Conservation (phyloP, 495 filamentous ascomycete species). For the Neurospora sp. region DNA sequence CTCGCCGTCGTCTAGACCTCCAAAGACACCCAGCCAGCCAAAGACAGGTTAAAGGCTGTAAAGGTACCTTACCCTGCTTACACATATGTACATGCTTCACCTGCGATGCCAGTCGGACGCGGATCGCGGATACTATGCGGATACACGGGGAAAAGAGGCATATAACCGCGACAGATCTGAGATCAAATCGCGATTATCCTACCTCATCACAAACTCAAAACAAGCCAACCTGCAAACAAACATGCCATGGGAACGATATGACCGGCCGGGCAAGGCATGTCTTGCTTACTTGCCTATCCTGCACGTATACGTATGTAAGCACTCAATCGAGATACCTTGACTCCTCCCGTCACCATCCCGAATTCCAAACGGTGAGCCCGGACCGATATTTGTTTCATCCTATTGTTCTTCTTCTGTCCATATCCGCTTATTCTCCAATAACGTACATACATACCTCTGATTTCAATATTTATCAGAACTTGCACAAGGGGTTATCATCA, state of each 20-base stretch:
- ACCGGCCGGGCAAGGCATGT: not conserved
- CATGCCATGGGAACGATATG: not conserved
- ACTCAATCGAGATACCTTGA: not conserved
- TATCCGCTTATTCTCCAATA: not conserved
- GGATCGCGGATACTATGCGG: not conserved
- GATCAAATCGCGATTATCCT: not conserved
- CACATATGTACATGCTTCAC: not conserved
- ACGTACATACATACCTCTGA: not conserved
- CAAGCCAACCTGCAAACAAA: not conserved
- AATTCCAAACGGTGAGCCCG: not conserved
- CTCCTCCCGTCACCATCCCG: not conserved
- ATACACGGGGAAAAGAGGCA: not conserved
- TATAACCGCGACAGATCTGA: not conserved
- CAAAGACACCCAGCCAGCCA: not conserved
- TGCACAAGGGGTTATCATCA: not conserved
- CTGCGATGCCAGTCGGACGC: not conserved
- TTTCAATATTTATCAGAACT: not conserved
- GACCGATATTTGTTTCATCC: not conserved
- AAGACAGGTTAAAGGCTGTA: not conserved
- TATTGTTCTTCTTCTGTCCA: not conserved
- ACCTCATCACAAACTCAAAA: not conserved
- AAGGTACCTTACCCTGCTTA: not conserved
- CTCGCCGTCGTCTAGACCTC: not conserved
- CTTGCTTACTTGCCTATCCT: not conserved
- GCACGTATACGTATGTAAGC: not conserved